Evolutionary conservation across 73 alveolate genomes (phyloP), one percentile per base, ranked within the genome.

Genomic region (Paramecium octaurelia): DNA sequence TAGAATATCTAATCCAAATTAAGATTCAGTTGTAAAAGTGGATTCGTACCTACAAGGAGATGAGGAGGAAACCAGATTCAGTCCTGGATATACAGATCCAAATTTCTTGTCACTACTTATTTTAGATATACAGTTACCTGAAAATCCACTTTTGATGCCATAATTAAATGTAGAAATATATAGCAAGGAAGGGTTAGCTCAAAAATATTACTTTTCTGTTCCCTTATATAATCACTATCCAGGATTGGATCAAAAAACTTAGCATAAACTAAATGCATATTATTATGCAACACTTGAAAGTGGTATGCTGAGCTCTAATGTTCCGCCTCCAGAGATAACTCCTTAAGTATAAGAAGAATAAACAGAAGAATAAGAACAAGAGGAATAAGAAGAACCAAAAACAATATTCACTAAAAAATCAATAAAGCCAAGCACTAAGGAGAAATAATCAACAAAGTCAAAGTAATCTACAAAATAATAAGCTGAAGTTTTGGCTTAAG

Each of bases 1-100:
- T 10, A 31, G 85, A 29, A 64, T 93, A n/a, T 95, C 96, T 31
- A 27, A 29, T 34, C 96, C 95, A 9, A 80, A 75, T 20, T 31
- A 43, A n/a, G 85, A 89, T 20, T 73, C 58, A 24, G 96, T 86
- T 35, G 58, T 64, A 44, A 48, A 3, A 10, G 46, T 31, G n/a
- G 93, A 31, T 34, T 58, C 70, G 20, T 48, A 23, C 21, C 23
- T 80, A 2, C 7, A 21, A n/a, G 70, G 70, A 23, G 91, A 46
- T 14, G 75, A 80, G 6, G 91, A 80, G 18, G 75, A 42, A 24
- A 80, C 76, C 23, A 44, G 38, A 27, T 46, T 24, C 11, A 24
- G 76, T 3, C 50, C 46, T 34, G 91, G 91, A n/a, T 44, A 44
- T 43, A 20, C 54, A 27, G 91, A 80, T 80, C 91, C 91, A 42